phyloP scores from a whole-genome alignment of 1,284 basidiomycete species.

The Ganoderma resinaceum region DNA sequence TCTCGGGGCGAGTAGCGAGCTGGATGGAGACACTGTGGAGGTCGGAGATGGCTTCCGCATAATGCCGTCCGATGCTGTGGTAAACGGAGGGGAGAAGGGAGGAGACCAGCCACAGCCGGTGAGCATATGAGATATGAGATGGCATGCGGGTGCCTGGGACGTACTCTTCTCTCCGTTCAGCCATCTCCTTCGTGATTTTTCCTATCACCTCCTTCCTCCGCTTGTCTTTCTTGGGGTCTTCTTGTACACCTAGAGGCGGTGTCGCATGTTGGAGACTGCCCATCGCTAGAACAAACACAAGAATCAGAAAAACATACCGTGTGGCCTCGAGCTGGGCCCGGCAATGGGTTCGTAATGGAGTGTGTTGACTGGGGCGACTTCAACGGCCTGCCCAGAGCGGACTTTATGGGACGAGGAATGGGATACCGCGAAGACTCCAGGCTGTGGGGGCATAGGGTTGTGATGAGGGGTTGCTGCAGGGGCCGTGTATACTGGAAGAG shows the following conservation, averaged over 20 bases:
- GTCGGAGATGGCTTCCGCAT: slow-evolving; percentile 59
- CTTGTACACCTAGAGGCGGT: slow-evolving; percentile 20
- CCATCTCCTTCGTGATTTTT: slow-evolving; percentile 73
- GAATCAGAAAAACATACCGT: slow-evolving; percentile 40
- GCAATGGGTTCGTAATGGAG: slow-evolving; percentile 43
- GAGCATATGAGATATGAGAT: not conserved
- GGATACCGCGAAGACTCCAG: slow-evolving; percentile 58
- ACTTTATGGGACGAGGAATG: slow-evolving; percentile 52
- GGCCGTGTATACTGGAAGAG: not conserved
- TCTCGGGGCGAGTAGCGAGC: slow-evolving; percentile 71
- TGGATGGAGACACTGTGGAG: slow-evolving; percentile 64
- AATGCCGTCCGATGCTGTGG: slow-evolving; percentile 54
- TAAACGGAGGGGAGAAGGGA: not conserved
- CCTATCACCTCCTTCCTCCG: slow-evolving; percentile 71
- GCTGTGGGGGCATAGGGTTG: slow-evolving; percentile 55
- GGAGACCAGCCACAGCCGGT: not conserved
- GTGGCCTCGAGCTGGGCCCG: slow-evolving; percentile 48
- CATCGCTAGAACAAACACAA: not conserved
- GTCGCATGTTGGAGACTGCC: not conserved
- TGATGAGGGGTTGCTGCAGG: not conserved
- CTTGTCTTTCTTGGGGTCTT: slow-evolving; percentile 62
- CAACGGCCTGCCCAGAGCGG: slow-evolving; percentile 35
- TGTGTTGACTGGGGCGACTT: slow-evolving; percentile 36
- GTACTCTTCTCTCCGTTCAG: slow-evolving; percentile 76
- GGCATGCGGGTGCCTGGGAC: slow-evolving; percentile 36